Conservation (phyloP, 495 filamentous ascomycete species). For the Aspergillus nidulans region DNA sequence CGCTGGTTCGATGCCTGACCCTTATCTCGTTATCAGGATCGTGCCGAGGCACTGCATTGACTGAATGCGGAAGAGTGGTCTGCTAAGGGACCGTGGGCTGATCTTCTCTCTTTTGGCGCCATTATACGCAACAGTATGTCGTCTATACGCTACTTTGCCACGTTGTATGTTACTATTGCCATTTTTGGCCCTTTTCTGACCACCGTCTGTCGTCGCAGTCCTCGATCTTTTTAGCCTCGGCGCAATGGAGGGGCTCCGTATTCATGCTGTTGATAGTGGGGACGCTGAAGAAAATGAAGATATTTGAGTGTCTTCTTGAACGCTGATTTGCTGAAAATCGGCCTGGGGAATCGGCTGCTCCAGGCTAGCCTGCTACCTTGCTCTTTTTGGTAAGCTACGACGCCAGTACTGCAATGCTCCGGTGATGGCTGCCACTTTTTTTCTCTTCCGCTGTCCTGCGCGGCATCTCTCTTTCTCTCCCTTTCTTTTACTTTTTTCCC, state of each 20-base stretch:
- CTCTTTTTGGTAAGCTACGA: constrained; percentile 4
- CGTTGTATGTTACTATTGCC: too few species aligned
- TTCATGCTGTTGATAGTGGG: neutral
- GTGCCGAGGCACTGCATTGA: neutral
- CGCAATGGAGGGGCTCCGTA: neutral
- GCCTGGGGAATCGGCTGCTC: neutral
- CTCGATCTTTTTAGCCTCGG: neutral
- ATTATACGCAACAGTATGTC: too few species aligned
- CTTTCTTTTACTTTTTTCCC: neutral
- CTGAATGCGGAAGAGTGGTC: neutral
- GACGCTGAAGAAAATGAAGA: neutral
- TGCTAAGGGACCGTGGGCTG: neutral
- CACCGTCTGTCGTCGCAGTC: too few species aligned
- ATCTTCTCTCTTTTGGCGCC: neutral
- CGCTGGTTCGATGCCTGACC: neutral
- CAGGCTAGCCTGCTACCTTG: neutral
- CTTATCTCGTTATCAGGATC: neutral
- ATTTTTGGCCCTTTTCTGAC: too few species aligned
- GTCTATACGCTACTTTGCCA: too few species aligned
- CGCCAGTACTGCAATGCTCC: neutral
- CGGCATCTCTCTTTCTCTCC: constrained; percentile 2
- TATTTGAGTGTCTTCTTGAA: neutral
- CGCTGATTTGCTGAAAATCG: neutral
- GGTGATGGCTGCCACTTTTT: neutral
- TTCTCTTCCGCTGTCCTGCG: neutral